phyloP scores from a whole-genome alignment of 108 stramenopile species.

The Conticribra weissflogii region DNA sequence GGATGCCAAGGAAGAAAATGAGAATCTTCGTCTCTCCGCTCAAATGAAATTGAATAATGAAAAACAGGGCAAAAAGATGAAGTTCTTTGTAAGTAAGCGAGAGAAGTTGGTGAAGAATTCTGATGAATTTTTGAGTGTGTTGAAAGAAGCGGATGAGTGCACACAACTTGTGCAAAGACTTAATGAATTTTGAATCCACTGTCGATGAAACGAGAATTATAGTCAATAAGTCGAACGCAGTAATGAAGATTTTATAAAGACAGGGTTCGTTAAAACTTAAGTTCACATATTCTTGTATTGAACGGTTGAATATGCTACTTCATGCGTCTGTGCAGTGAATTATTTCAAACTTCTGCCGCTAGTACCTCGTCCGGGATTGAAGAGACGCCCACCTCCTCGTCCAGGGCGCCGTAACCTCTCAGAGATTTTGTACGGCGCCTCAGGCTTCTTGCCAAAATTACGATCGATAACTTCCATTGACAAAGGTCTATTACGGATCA shows the following conservation, averaged over 20 bases:
- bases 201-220: no score
- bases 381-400: conserved; percentile 47
- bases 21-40: conserved; percentile 39
- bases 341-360: no score
- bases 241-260: no score
- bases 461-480: conserved; percentile 81
- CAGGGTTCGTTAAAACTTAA: no score
- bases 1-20: background rate
- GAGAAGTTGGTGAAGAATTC: conserved; percentile 53
- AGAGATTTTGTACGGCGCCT: conserved; percentile 43
- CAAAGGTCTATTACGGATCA: conserved; percentile 82
- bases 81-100: conserved; percentile 72
- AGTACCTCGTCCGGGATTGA: conserved; percentile 48
- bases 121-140: conserved; percentile 44
- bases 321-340: no score
- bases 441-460: conserved; percentile 75
- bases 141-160: conserved; percentile 71
- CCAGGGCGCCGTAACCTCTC: conserved; percentile 43
- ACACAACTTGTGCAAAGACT: conserved; percentile 27
- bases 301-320: no score
- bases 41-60: conserved; percentile 62
- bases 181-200: conserved; percentile 5
- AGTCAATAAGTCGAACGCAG: no score
- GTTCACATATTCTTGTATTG: no score
- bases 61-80: conserved; percentile 83